Evolutionary conservation across 176 grass and related monocot genomes (phyloP), one percentile per base, ranked within the genome.

Genomic region (Neostapfia colusana): DNA sequence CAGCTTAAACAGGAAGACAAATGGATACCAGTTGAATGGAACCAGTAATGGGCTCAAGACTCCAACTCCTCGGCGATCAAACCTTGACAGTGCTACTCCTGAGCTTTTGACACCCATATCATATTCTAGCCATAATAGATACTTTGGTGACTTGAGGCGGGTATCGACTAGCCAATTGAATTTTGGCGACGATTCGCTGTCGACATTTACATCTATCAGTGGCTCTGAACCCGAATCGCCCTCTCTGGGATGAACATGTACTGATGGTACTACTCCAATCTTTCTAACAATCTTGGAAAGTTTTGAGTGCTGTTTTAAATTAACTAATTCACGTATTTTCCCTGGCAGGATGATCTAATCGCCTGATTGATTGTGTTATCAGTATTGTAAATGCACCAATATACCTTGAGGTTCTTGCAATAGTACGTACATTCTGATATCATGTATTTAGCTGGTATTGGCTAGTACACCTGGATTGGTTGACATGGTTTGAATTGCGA

Each of bases 221-320:
- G 96, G 92, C 59, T 99, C 96, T 24, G 96, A 99, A 89, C 92
- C 96, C 3, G 92, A 99, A 83, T 99, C 92, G 25, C 92, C 91
- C 85, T 48, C 85, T 67, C 75, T 82, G 65, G 64, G 82, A 72
- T 86, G 66, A 84, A 68, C 80, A 23, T 3, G 53, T 63, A 70
- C 26, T 84, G 27, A 54, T 54, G 82, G 85, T 91, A 82, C 63
- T n/a, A 53, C 62, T 51, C 21, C 53, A 25, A 64, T 69, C 35
- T 70, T 24, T 69, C 66, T 50, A 78, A 43, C 20, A 81, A 60
- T 24, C 31, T 81, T 76, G 12, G 10, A 21, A 3, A 36, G 27
- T 84, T 84, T 16, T 57, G 69, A 39, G 25, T 7, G 16, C 16
- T 45, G 3, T 45, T 68, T 48, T 59, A 54, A 54, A 54, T 51